Evolutionary conservation across 2,329 filamentous ascomycete species (phyloP).

Genomic region (Trichoderma sp.): DNA sequence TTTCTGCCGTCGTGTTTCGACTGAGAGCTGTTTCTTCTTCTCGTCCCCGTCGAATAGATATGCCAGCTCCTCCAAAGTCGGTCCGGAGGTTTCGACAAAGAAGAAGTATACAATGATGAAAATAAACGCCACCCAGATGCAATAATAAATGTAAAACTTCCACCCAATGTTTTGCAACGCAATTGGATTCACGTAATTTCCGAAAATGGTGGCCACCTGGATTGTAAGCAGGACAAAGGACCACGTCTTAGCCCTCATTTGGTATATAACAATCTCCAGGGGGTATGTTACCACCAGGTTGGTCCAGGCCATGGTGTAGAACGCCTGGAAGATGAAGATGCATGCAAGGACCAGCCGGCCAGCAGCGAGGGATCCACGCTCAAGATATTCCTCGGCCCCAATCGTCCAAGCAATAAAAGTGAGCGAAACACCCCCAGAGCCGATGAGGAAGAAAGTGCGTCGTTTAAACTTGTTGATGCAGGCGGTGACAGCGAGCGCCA

Average conservation of each 20-base stretch:
- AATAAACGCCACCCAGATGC: slow-evolving; percentile 41
- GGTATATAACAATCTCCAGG: slow-evolving; percentile 43
- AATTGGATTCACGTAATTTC: slow-evolving; percentile 43
- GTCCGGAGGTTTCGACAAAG: slow-evolving; percentile 42
- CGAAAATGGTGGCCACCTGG: slow-evolving; percentile 40
- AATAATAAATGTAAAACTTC: slow-evolving; percentile 46
- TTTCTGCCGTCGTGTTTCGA: slow-evolving; percentile 31
- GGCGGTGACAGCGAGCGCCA: slow-evolving; percentile 40
- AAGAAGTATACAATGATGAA: slow-evolving; percentile 44
- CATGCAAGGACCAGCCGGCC: slow-evolving; percentile 42
- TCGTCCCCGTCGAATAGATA: slow-evolving; percentile 36
- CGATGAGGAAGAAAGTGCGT: slow-evolving; percentile 42
- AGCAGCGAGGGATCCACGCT: slow-evolving; percentile 33
- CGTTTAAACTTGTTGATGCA: slow-evolving; percentile 41
- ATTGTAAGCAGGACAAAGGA: slow-evolving; percentile 44
- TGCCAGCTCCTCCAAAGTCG: slow-evolving; percentile 39
- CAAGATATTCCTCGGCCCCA: slow-evolving; percentile 41
- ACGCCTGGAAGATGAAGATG: slow-evolving; percentile 45
- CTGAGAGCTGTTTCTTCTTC: slow-evolving; percentile 31
- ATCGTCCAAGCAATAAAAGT: slow-evolving; percentile 45
- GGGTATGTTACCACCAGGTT: slow-evolving; percentile 47
- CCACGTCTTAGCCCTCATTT: slow-evolving; percentile 46
- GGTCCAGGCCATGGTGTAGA: slow-evolving; percentile 47
- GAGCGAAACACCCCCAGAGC: slow-evolving; percentile 41
- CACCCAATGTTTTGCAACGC: slow-evolving; percentile 41